Percentiles rank a stretch among this genome's conserved stretches.
Conservation (phyloP, 805 yeast genomes). For the Lipomyces anomalus region DNA sequence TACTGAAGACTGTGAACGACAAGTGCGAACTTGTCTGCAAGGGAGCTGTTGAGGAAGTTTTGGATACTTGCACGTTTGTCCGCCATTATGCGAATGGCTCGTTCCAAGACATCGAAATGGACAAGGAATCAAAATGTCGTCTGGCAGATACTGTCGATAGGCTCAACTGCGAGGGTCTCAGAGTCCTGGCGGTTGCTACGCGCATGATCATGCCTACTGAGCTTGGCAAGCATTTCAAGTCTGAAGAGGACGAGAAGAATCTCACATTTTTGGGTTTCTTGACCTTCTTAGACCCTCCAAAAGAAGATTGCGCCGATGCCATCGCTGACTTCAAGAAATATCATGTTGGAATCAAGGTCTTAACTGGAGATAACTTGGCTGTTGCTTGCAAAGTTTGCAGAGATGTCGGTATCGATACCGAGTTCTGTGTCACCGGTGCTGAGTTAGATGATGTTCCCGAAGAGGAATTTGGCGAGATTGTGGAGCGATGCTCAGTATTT, state of each 20-base stretch:
- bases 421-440: constrained; percentile 24
- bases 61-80: constrained; percentile 15
- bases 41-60: constrained; percentile 24
- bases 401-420: constrained; percentile 22
- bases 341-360: constrained; percentile 23
- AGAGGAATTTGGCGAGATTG: constrained; percentile 77
- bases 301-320: constrained; percentile 24
- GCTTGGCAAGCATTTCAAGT: constrained; percentile 15
- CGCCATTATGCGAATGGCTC: constrained; percentile 12
- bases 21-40: constrained; percentile 19
- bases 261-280: constrained; percentile 21
- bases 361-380: constrained; percentile 24
- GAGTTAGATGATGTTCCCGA: constrained; percentile 50
- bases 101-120: constrained; percentile 5
- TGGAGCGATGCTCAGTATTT: constrained; percentile 24
- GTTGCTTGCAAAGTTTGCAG: constrained; percentile 25
- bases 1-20: constrained; percentile 10
- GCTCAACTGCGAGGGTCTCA: constrained; percentile 20
- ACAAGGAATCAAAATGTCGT: constrained; percentile 1
- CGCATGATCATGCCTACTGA: constrained; percentile 14
- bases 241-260: constrained; percentile 20
- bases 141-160: constrained; percentile 14
- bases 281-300: constrained; percentile 24
- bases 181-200: constrained; percentile 20
- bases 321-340: constrained; percentile 22